Evolutionary conservation across 768 basidiomycete genomes (phyloP), one percentile per base, ranked within the genome.

Genomic region (Agrocybe chaxingu): DNA sequence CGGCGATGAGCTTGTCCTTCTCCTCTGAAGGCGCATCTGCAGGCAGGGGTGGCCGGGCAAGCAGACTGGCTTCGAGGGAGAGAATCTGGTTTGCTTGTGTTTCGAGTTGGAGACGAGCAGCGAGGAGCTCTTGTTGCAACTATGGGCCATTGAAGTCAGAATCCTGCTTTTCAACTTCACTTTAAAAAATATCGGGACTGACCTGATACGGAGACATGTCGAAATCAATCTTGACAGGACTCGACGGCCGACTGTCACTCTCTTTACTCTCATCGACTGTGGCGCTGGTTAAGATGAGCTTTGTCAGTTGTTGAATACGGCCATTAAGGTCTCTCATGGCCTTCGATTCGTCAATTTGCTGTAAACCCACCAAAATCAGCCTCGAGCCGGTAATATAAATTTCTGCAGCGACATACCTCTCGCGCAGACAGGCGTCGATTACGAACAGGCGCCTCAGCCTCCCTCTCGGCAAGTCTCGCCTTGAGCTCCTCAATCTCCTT

Each of bases 401-500:
- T 24, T 24, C 24, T 24, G 31, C 18, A 33, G 19, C 36, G 0
- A 59, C 71, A 2, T 43, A 77, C 78, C 70, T 79, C 79, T 42
- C 77, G 70, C 7, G 77, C 77, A 39, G 77, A 79, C 32, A 82
- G 64, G 38, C 80, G 68, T 50, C 81, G 70, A 49, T 70, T 66
- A 34, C 71, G 67, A 24, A 73, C 71, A 46, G 73, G 71, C 10
- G 80, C 84, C 45, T 85, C 85, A 7, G 80, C 78, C 63, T 89
- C 87, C 35, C 82, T 74, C 54, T 89, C 88, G 10, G 76, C 69
- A 37, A 95, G 74, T 37, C 91, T 79, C 2, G 66, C 71, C 72
- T 86, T 89, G 47, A 99, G 81, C 37, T 89, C 87, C 43, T 95
- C 94, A 48, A 99, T 96, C 70, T 98, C 93, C 60, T 89, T 90